phyloP scores from a whole-genome alignment of 768 basidiomycete species.

The Cystofilobasidium macerans region DNA sequence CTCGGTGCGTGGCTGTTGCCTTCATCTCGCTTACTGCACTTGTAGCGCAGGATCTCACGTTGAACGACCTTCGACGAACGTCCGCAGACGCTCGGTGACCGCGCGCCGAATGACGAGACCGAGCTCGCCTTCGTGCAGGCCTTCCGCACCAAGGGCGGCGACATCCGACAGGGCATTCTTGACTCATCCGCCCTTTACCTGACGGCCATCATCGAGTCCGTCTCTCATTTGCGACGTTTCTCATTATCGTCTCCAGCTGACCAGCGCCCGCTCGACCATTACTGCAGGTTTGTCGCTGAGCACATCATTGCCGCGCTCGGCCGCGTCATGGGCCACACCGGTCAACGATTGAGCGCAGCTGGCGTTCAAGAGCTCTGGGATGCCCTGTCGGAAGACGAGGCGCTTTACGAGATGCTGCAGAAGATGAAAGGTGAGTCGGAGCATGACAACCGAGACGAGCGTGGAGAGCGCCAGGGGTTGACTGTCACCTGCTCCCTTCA shows the following conservation, averaged over 20 bases:
- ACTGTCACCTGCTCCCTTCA: neutral
- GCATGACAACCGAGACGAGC: too few relatives aligned
- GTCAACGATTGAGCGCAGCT: neutral
- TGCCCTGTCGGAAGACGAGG: conserved; percentile 16
- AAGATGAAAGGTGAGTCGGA: conserved; percentile 12
- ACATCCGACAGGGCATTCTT: conserved; percentile 17
- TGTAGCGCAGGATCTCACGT: too few relatives aligned
- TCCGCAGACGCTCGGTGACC: conserved; percentile 24
- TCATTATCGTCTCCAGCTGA: neutral
- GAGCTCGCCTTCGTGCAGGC: conserved; percentile 1
- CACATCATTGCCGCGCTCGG: conserved; percentile 7
- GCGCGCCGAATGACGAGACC: conserved; percentile 11
- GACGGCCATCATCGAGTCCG: conserved; percentile 26
- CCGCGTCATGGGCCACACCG: conserved; percentile 12
- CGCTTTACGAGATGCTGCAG: conserved; percentile 15
- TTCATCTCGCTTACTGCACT: neutral
- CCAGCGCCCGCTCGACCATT: neutral
- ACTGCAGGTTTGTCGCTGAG: conserved; percentile 12
- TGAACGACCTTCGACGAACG: too few relatives aligned
- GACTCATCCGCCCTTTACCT: conserved; percentile 23
- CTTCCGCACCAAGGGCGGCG: conserved; percentile 12
- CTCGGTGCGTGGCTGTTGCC: conserved; percentile 11
- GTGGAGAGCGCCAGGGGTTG: too few relatives aligned
- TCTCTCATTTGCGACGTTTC: neutral
- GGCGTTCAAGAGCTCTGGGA: conserved; percentile 12